These are phyloP conservation scores for Gelatoporia subvermispora DNA, from an alignment of 768 basidiomycete genomes.

Conservation along the genomic window DNA sequence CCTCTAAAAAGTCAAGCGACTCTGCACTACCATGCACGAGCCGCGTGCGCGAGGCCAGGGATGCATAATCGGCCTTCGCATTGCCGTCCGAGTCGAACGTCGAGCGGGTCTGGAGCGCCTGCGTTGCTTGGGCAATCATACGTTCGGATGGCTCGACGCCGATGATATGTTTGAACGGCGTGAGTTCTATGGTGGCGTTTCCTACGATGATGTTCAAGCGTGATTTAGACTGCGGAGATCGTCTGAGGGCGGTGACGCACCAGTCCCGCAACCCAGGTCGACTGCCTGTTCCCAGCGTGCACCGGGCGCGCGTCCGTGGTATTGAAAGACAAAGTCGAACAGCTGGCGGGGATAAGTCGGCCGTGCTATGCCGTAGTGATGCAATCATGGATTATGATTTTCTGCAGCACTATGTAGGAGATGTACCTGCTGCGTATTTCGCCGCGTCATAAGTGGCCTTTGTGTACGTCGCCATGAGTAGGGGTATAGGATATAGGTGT, in stretches of 20 bases:
- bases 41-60: slow-evolving; percentile 20
- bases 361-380: slow-evolving; percentile 36
- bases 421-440: slow-evolving; percentile 43
- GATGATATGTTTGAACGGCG: slow-evolving; percentile 51
- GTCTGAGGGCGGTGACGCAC: slow-evolving; percentile 31
- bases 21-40: slow-evolving; percentile 47
- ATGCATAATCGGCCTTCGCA: not conserved
- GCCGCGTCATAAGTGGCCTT: slow-evolving; percentile 65
- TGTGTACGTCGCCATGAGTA: slow-evolving; percentile 80
- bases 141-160: slow-evolving; percentile 71
- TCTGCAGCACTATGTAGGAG: not conserved
- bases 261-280: slow-evolving; percentile 85
- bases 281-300: slow-evolving; percentile 53
- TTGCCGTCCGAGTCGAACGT: slow-evolving; percentile 9
- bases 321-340: slow-evolving; percentile 57
- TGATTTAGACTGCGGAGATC: not conserved
- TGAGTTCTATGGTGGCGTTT: slow-evolving; percentile 60
- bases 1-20: slow-evolving; percentile 43
- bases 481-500: no score
- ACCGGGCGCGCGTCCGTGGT: slow-evolving; percentile 38
- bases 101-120: slow-evolving; percentile 8
- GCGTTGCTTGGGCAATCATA: slow-evolving; percentile 55
- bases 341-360: slow-evolving; percentile 70
- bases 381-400: not conserved
- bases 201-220: slow-evolving; percentile 35